Conservation (phyloP, 805 yeast species). For the Starmerella bombicola region DNA sequence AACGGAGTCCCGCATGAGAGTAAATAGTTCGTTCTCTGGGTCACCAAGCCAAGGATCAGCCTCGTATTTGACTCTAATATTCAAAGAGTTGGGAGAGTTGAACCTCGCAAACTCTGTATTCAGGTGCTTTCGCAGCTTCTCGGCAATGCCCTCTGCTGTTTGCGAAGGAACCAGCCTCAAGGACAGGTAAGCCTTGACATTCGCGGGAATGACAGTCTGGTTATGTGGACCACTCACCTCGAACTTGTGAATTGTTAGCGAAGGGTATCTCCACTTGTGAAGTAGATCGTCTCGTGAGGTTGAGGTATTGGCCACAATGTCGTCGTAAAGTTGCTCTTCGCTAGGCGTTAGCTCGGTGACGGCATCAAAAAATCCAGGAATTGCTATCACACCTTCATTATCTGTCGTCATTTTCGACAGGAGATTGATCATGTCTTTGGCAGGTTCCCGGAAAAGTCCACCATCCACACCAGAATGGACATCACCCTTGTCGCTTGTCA, state of each 20-base stretch:
- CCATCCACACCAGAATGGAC: constrained; percentile 96
- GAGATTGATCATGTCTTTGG: constrained; percentile 67
- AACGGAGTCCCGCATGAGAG: constrained; percentile 50
- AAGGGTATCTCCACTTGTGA: constrained; percentile 82
- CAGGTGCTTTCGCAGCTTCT: constrained; percentile 38
- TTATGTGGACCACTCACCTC: constrained; percentile 84
- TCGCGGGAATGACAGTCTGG: constrained; percentile 76
- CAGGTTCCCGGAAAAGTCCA: constrained; percentile 79
- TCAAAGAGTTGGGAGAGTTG: constrained; percentile 48
- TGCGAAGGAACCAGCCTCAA: constrained; percentile 86
- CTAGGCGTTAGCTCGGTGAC: constrained; percentile 43
- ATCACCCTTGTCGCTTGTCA: constrained; percentile 67
- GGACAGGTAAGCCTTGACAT: constrained; percentile 64
- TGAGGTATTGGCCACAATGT: constrained; percentile 37
- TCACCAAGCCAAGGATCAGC: constrained; percentile 97
- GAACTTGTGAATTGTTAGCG: constrained; percentile 73
- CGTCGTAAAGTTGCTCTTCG: constrained; percentile 51
- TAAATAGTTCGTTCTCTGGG: constrained; percentile 59
- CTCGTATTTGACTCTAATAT: constrained; percentile 55
- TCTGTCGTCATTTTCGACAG: constrained; percentile 46
- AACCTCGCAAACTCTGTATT: constrained; percentile 37
- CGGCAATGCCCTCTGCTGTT: constrained; percentile 46
- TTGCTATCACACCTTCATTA: constrained; percentile 41
- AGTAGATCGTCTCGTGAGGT: constrained; percentile 40
- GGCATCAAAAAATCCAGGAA: constrained; percentile 64